phyloP scores from a whole-genome alignment of 495 filamentous ascomycete species.

The Penicillium cinerascens region DNA sequence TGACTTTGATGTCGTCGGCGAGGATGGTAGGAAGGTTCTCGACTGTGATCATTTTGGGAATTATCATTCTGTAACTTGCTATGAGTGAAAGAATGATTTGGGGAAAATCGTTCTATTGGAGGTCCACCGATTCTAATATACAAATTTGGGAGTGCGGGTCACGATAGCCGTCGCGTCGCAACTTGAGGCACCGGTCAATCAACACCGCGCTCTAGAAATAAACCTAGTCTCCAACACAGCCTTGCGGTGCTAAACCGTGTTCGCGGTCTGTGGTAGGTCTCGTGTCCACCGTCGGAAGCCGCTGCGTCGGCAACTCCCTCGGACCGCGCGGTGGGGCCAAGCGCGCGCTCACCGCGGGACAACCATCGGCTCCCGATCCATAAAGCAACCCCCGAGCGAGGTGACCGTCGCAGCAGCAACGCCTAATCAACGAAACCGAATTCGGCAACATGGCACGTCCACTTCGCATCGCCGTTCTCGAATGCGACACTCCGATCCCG shows the following conservation, averaged over 20 bases:
- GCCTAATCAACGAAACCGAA: not conserved
- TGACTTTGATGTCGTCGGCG: slow-evolving; percentile 71
- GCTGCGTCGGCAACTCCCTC: slow-evolving; percentile 8
- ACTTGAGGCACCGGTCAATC: not conserved
- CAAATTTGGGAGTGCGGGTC: not conserved
- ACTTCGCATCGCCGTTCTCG: slow-evolving; percentile 73
- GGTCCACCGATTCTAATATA: not conserved
- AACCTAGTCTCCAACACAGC: not conserved
- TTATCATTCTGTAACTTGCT: slow-evolving; percentile 4
- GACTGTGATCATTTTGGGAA: slow-evolving; percentile 18
- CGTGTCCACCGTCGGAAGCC: not conserved
- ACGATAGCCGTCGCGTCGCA: not conserved
- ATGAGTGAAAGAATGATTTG: not conserved
- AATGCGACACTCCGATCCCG: slow-evolving; percentile 67
- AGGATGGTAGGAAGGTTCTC: slow-evolving; percentile 53
- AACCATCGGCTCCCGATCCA: not conserved
- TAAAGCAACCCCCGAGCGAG: slow-evolving; percentile 1
- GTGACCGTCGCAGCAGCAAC: not conserved
- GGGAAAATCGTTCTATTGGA: not conserved
- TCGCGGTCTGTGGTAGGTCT: not conserved
- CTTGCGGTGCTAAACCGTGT: not conserved
- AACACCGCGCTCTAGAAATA: not conserved
- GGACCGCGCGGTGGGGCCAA: slow-evolving; percentile 27
- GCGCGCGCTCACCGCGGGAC: slow-evolving; percentile 23
- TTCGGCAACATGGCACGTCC: slow-evolving; percentile 12